phyloP scores from a whole-genome alignment of 805 yeast species.

The Candida sithepensis region DNA sequence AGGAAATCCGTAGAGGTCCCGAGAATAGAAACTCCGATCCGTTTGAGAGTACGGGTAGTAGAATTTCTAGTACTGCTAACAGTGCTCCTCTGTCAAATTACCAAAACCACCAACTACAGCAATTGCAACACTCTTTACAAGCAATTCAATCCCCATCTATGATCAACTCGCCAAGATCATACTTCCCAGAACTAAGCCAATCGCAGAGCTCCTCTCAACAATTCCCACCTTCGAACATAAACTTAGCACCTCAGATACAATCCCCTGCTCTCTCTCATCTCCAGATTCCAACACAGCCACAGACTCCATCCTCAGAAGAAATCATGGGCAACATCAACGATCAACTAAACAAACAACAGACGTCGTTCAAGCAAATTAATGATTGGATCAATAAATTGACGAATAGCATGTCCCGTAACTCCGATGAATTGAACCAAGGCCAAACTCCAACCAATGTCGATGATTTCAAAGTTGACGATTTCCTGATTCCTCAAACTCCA shows the following conservation, averaged over 20 bases:
- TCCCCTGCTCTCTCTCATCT: not conserved
- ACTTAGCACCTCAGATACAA: not conserved
- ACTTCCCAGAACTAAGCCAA: conserved; percentile 25
- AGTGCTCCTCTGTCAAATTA: not conserved
- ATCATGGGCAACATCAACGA: conserved; percentile 41
- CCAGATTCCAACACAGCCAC: conserved; percentile 6
- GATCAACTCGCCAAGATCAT: conserved; percentile 25
- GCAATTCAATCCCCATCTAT: conserved; percentile 8
- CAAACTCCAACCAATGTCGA: conserved; percentile 23
- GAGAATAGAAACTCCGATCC: conserved; percentile 25
- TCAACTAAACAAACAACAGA: conserved; percentile 46
- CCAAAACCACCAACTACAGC: not conserved
- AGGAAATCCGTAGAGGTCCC: conserved; percentile 30
- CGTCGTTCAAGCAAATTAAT: conserved; percentile 51
- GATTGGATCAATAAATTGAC: conserved; percentile 47
- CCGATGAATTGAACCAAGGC: conserved; percentile 14
- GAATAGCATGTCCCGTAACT: conserved; percentile 3
- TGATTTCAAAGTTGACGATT: conserved; percentile 34
- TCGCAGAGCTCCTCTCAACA: conserved; percentile 4
- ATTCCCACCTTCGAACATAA: not conserved
- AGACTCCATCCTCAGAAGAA: conserved; percentile 16
- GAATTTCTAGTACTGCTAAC: not conserved
- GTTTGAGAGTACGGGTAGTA: conserved; percentile 7
- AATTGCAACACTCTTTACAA: conserved; percentile 2
- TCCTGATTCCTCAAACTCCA: conserved; percentile 28